A percentile compares a stretch with the other conserved stretches of the same genome.
Conservation (phyloP, 2,329 filamentous ascomycete species). For the Ophiostoma sp. region DNA sequence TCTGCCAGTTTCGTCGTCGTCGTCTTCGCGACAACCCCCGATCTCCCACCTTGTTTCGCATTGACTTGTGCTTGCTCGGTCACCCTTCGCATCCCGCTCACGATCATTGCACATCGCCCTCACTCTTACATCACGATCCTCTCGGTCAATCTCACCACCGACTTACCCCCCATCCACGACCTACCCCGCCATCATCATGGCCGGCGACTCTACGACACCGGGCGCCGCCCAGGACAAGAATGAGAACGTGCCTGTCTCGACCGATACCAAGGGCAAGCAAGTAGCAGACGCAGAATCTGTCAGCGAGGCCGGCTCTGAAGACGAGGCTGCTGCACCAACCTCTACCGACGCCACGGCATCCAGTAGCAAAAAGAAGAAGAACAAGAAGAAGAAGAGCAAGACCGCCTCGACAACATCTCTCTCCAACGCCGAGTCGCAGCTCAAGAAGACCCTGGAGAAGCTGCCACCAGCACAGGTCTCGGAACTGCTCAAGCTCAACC, state of each 20-base stretch:
- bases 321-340: conserved; percentile 26
- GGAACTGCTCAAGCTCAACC: conserved; percentile 66
- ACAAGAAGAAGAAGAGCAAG: conserved; percentile 58
- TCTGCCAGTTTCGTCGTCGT: conserved; percentile 3
- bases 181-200: conserved; percentile 15
- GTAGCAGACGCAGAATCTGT: conserved; percentile 42
- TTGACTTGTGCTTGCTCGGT: not conserved
- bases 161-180: not conserved
- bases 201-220: conserved; percentile 15
- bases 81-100: not conserved
- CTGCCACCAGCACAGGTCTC: conserved; percentile 54
- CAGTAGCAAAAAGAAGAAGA: conserved; percentile 59
- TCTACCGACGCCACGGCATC: not conserved
- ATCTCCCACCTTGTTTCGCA: not conserved
- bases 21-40: not conserved
- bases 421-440: conserved; percentile 37
- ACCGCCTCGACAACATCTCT: conserved; percentile 35
- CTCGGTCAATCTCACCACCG: not conserved
- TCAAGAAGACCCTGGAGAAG: conserved; percentile 49
- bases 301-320: conserved; percentile 42
- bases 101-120: not conserved
- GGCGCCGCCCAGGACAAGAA: conserved; percentile 8
- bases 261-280: conserved; percentile 42
- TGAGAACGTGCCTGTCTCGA: conserved; percentile 19
- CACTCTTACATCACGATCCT: not conserved